phyloP scores from a whole-genome alignment of 441 rosid species.

The Rhodomyrtus psidioides region DNA sequence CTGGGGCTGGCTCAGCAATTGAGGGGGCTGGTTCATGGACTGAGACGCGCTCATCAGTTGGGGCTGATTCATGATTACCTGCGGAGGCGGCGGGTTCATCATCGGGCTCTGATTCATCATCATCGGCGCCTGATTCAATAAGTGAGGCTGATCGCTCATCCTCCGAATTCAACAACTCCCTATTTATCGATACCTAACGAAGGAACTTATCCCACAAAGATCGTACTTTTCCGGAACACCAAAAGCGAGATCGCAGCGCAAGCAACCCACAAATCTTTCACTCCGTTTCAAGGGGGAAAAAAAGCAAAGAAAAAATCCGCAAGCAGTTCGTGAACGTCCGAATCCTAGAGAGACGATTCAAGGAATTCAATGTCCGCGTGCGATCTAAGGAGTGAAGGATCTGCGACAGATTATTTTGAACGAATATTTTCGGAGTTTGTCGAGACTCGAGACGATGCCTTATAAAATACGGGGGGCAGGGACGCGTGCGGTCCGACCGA shows the following conservation, averaged over 20 bases:
- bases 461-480: neutral
- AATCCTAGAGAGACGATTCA: neutral
- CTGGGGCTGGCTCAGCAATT: neutral
- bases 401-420: neutral
- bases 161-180: neutral
- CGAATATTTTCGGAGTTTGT: neutral
- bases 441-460: neutral
- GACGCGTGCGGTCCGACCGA: neutral
- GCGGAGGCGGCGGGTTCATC: neutral
- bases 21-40: slow-evolving; percentile 29
- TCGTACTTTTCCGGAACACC: neutral
- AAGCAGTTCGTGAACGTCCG: neutral
- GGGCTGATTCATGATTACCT: slow-evolving; percentile 22
- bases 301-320: neutral
- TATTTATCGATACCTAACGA: neutral
- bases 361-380: neutral
- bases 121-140: slow-evolving; percentile 12
- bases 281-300: neutral
- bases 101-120: neutral
- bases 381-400: neutral
- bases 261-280: neutral
- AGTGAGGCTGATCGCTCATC: neutral
- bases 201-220: neutral
- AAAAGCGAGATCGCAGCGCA: neutral
- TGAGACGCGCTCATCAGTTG: slow-evolving; percentile 34